A percentile compares a stretch with the other conserved stretches of the same genome.
Evolutionary conservation across 352 stramenopile genomes (phyloP).

Genomic region (Globisporangium irregulare): DNA sequence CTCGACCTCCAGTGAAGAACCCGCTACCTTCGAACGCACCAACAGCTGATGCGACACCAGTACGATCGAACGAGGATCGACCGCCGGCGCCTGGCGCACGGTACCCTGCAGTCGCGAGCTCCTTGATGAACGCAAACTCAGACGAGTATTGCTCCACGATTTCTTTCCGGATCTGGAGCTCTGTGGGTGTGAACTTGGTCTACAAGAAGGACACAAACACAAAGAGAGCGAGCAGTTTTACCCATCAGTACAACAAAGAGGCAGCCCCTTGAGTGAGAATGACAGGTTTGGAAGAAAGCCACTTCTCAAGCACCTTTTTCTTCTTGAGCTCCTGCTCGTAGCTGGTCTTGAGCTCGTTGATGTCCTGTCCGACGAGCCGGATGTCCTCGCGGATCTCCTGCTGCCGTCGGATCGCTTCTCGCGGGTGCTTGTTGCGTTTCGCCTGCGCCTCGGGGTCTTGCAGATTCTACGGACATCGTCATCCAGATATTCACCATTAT

Average conservation of each 20-base stretch:
- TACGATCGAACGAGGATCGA: constrained; percentile 42
- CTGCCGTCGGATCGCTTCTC: constrained; percentile 75
- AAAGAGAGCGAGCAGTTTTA: background rate
- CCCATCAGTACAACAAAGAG: background rate
- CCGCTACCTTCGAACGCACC: constrained; percentile 64
- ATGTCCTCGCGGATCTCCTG: constrained; percentile 83
- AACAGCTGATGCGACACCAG: constrained; percentile 40
- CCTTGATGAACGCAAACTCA: constrained; percentile 77
- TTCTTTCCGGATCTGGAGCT: constrained; percentile 76
- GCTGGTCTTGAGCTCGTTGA: constrained; percentile 65
- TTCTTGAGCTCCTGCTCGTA: constrained; percentile 79
- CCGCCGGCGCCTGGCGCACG: constrained; percentile 36
- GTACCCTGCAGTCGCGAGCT: constrained; percentile 60
- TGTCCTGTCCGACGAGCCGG: constrained; percentile 64
- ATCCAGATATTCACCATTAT: background rate
- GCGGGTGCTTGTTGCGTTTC: constrained; percentile 70
- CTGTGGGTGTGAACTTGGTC: constrained; percentile 75
- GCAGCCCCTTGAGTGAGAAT: background rate
- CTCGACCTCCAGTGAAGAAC: constrained; percentile 40
- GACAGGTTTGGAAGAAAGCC: background rate
- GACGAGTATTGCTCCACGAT: constrained; percentile 77
- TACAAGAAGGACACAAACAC: constrained; percentile 19
- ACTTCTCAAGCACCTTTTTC: constrained; percentile 51
- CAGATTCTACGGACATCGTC: constrained; percentile 36
- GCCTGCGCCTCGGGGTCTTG: constrained; percentile 65